A percentile compares a stretch with the other conserved stretches of the same genome.
These are phyloP conservation scores for Pestalotiopsis sp. DNA, from an alignment of 2,329 filamentous ascomycete genomes.

Conservation along the genomic window DNA sequence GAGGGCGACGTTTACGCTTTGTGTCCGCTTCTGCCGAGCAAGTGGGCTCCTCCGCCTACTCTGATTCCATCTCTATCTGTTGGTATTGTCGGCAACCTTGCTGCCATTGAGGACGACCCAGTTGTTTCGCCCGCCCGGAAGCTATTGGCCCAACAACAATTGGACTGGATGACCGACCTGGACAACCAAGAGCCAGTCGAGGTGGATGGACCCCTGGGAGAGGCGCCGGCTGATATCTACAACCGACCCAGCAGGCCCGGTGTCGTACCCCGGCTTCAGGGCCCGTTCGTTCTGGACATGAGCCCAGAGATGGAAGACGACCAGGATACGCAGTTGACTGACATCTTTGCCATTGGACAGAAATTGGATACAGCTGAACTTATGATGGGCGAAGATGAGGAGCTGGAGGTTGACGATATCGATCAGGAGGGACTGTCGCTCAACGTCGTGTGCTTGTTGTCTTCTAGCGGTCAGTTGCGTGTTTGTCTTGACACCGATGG, in stretches of 20 bases:
- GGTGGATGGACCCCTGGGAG: conserved; percentile 50
- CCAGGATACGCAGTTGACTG: conserved; percentile 57
- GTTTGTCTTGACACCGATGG: conserved; percentile 64
- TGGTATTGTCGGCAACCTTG: conserved; percentile 76
- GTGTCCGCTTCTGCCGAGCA: conserved; percentile 84
- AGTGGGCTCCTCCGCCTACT: conserved; percentile 78
- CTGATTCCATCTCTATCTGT: conserved; percentile 82
- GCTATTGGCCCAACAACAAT: conserved; percentile 63
- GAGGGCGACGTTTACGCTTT: conserved; percentile 92
- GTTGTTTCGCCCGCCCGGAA: conserved; percentile 53
- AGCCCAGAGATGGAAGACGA: conserved; percentile 58
- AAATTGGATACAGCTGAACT: conserved; percentile 62
- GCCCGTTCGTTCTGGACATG: conserved; percentile 60
- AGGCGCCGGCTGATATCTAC: conserved; percentile 57
- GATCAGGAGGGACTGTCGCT: conserved; percentile 63
- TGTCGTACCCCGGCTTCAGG: conserved; percentile 60
- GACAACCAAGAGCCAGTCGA: conserved; percentile 63
- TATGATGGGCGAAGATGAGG: conserved; percentile 66
- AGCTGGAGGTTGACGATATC: conserved; percentile 56
- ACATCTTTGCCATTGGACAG: conserved; percentile 64
- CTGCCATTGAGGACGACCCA: conserved; percentile 61
- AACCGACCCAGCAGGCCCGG: conserved; percentile 59
- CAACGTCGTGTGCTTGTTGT: conserved; percentile 60
- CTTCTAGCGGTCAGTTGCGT: conserved; percentile 61
- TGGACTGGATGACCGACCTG: conserved; percentile 69